phyloP scores from a whole-genome alignment of 352 stramenopile species.

The Poterioochromonas sp. region DNA sequence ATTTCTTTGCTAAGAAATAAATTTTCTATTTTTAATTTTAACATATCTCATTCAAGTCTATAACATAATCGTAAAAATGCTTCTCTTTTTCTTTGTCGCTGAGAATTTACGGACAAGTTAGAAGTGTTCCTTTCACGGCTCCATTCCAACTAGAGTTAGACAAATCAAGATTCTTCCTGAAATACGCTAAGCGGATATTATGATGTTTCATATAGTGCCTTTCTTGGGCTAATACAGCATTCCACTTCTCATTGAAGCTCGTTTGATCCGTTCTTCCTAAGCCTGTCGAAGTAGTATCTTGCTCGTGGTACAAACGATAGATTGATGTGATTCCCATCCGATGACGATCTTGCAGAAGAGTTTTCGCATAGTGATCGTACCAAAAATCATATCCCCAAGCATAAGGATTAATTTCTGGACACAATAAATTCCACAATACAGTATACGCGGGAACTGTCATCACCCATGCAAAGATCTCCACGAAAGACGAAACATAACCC shows the following conservation, averaged over 20 bases:
- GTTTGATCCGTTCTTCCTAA: not conserved
- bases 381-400: constrained; percentile 25
- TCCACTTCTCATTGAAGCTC: not conserved
- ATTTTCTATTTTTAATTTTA: too few species aligned
- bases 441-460: constrained; percentile 7
- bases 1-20: too few species aligned
- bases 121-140: not conserved
- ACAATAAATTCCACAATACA: not conserved
- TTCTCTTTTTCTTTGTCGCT: too few species aligned
- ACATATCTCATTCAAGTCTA: too few species aligned
- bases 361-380: not conserved
- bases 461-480: constrained; percentile 27
- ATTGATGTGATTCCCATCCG: not conserved
- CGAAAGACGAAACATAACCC: constrained; percentile 17
- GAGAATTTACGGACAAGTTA: not conserved
- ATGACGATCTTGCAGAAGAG: not conserved
- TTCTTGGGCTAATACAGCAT: constrained; percentile 21
- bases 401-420: constrained; percentile 18
- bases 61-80: too few species aligned
- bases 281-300: not conserved
- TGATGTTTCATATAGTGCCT: not conserved
- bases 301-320: not conserved
- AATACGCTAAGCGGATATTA: not conserved
- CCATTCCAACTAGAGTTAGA: constrained; percentile 5
- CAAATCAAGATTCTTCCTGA: constrained; percentile 10